These are phyloP conservation scores for Colletotrichum salicis DNA, from an alignment of 2,329 filamentous ascomycete species.

Conservation along the genomic window DNA sequence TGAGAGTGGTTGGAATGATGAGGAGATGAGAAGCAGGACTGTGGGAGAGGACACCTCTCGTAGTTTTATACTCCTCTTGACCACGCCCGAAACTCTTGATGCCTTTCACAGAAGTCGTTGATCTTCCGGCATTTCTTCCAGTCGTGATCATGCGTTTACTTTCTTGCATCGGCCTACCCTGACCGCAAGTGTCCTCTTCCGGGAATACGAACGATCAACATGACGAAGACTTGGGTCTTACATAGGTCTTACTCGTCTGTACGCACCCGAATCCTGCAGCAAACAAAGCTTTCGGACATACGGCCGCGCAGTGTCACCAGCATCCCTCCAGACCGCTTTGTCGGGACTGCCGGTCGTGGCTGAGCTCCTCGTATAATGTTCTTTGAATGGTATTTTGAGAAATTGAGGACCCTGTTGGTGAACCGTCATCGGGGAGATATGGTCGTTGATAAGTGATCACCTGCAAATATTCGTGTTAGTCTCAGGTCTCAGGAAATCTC, in stretches of 20 bases:
- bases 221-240: slow-evolving; percentile 6
- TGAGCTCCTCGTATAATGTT: not conserved
- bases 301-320: slow-evolving; percentile 6
- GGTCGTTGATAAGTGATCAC: not conserved
- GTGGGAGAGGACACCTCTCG: not conserved
- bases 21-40: not conserved
- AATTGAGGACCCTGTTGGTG: not conserved
- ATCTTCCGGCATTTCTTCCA: not conserved
- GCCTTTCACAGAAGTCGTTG: not conserved
- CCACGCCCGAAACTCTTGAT: not conserved
- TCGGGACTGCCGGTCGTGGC: not conserved
- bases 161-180: not conserved
- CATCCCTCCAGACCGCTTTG: slow-evolving; percentile 8
- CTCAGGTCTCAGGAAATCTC: not conserved
- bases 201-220: slow-evolving; percentile 21
- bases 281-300: slow-evolving; percentile 13
- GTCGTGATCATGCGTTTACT: not conserved
- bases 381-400: not conserved
- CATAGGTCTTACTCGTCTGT: slow-evolving; percentile 24
- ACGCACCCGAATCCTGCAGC: slow-evolving; percentile 2
- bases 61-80: not conserved
- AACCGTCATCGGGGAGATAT: not conserved
- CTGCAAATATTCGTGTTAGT: not conserved
- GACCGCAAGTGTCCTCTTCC: not conserved
- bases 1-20: not conserved